Evolutionary conservation across 1,284 basidiomycete genomes (phyloP).

Genomic region (Heliocybe sulcata): DNA sequence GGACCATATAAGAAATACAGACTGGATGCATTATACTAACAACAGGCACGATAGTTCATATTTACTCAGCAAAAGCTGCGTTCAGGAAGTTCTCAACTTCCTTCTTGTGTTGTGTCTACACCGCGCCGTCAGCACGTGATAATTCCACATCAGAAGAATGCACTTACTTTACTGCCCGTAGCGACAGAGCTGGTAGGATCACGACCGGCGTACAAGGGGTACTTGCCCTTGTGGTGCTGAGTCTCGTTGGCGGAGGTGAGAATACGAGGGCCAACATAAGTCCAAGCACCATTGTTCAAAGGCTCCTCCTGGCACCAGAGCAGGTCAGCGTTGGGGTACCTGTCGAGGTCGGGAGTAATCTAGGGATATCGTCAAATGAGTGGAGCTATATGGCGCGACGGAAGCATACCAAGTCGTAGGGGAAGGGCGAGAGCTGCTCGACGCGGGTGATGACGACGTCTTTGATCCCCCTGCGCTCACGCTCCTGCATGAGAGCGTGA

Average conservation of each 20-base stretch:
- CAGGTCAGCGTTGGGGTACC: constrained; percentile 91
- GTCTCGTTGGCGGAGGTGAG: constrained; percentile 80
- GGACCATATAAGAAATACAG: neutral
- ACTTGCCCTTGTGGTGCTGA: constrained; percentile 86
- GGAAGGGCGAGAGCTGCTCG: constrained; percentile 95
- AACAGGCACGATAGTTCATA: neutral
- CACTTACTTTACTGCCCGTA: constrained; percentile 77
- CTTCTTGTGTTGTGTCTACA: constrained; percentile 72
- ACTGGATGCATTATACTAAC: neutral
- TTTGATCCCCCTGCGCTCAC: constrained; percentile 84
- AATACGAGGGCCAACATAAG: constrained; percentile 86
- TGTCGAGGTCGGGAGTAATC: constrained; percentile 87
- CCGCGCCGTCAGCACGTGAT: constrained; percentile 8
- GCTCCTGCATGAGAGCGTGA: constrained; percentile 82
- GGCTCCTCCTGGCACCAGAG: constrained; percentile 94
- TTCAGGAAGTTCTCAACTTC: constrained; percentile 73
- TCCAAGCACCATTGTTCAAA: constrained; percentile 91
- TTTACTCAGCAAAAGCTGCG: constrained; percentile 35
- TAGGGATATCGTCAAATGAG: constrained; percentile 21
- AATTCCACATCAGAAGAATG: constrained; percentile 2
- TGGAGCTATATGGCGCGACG: neutral
- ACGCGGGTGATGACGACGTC: constrained; percentile 92
- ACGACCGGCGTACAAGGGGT: constrained; percentile 81
- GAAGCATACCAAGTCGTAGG: constrained; percentile 77
- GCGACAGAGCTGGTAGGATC: constrained; percentile 86